phyloP scores from a whole-genome alignment of 495 filamentous ascomycete species.

The Daldinia concentrica region DNA sequence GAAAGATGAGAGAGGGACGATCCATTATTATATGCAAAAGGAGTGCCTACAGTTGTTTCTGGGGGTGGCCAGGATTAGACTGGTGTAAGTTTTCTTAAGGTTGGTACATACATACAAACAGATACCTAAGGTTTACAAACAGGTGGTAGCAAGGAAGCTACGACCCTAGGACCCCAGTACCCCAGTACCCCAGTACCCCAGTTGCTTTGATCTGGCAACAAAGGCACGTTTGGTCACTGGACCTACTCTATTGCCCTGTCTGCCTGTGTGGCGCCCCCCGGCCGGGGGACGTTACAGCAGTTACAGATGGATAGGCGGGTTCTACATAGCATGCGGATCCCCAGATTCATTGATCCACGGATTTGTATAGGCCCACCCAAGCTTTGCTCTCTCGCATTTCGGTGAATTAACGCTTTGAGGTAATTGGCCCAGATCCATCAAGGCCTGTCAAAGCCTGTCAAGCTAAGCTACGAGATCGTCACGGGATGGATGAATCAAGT shows the following conservation, averaged over 20 bases:
- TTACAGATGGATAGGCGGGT: slow-evolving; percentile 2
- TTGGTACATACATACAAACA: slow-evolving; percentile 6
- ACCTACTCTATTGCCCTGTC: slow-evolving; percentile 23
- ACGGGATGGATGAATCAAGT: slow-evolving; percentile 37
- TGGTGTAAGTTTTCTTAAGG: not conserved
- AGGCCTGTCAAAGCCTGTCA: not conserved
- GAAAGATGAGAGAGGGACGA: slow-evolving; percentile 18
- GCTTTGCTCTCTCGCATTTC: slow-evolving; percentile 15
- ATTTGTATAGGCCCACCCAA: slow-evolving; percentile 19
- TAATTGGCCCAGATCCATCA: slow-evolving; percentile 5
- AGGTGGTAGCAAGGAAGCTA: slow-evolving; percentile 1
- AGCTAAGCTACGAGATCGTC: slow-evolving; percentile 15
- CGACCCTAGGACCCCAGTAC: slow-evolving; percentile 1
- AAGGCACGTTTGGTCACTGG: slow-evolving; percentile 40
- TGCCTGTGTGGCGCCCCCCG: not conserved
- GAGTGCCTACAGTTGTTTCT: not conserved
- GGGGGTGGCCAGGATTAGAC: slow-evolving; percentile 18
- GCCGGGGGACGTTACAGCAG: slow-evolving; percentile 13
- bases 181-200: slow-evolving; percentile 3
- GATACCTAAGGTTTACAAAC: not conserved
- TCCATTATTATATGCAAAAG: slow-evolving; percentile 40
- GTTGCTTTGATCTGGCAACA: slow-evolving; percentile 37
- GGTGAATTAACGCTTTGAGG: slow-evolving; percentile 32
- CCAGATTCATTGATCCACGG: slow-evolving; percentile 20
- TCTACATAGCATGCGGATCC: slow-evolving; percentile 28